Evolutionary conservation across 2,329 filamentous ascomycete species (phyloP).

Genomic region (Arthroderma sp.): DNA sequence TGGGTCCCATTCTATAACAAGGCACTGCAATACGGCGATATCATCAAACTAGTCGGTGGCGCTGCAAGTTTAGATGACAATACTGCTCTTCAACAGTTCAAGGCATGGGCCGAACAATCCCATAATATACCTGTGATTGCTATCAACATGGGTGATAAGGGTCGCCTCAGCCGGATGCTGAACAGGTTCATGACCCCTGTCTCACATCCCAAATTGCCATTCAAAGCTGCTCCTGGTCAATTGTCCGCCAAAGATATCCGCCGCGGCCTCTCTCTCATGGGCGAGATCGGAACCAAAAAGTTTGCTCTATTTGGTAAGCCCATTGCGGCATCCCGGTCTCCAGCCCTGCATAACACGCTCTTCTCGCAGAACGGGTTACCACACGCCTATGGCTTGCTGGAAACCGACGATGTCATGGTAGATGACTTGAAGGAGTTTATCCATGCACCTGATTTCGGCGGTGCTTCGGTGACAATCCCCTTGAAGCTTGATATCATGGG

Average conservation of each 20-base stretch:
- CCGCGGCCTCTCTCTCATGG: slow-evolving; percentile 61
- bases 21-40: slow-evolving; percentile 76
- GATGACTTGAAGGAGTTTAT: slow-evolving; percentile 52
- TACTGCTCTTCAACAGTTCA: slow-evolving; percentile 71
- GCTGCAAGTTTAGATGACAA: slow-evolving; percentile 72
- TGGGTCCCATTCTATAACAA: slow-evolving; percentile 87
- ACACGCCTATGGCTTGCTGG: slow-evolving; percentile 62
- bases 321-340: slow-evolving; percentile 68
- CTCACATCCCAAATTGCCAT: slow-evolving; percentile 74
- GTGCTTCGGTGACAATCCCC: slow-evolving; percentile 90
- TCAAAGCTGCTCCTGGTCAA: slow-evolving; percentile 88
- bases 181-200: slow-evolving; percentile 94
- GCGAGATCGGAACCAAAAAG: slow-evolving; percentile 58
- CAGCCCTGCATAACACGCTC: slow-evolving; percentile 76
- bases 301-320: slow-evolving; percentile 86
- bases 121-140: slow-evolving; percentile 79
- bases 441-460: slow-evolving; percentile 63
- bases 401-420: slow-evolving; percentile 49
- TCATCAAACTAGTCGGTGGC: slow-evolving; percentile 86
- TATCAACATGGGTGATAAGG: slow-evolving; percentile 83
- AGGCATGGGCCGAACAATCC: slow-evolving; percentile 55
- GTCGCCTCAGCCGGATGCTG: slow-evolving; percentile 78
- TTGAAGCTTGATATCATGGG: slow-evolving; percentile 80
- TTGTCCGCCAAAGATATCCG: slow-evolving; percentile 83
- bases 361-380: slow-evolving; percentile 68